A percentile compares a stretch with the other conserved stretches of the same genome.
phyloP scores from a whole-genome alignment of 306 rosid genomes.

The Phaseolus lunatus region DNA sequence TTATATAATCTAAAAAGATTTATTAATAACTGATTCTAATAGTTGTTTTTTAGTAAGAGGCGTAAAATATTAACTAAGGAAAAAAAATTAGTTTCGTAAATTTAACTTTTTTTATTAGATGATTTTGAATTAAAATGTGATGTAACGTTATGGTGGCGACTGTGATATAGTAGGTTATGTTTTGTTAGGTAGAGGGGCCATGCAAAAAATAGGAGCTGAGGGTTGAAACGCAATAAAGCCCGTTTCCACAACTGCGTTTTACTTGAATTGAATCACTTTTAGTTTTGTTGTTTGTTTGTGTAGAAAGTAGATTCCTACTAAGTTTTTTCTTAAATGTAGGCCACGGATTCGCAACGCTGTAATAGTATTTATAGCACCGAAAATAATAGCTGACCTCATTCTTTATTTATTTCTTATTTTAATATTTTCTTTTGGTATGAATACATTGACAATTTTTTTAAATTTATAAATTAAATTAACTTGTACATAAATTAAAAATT shows the following conservation, averaged over 20 bases:
- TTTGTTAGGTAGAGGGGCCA: not conserved
- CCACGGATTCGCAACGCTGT: not conserved
- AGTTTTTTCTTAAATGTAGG: not conserved
- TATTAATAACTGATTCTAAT: too few relatives aligned
- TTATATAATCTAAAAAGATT: too few relatives aligned
- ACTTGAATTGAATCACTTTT: not conserved
- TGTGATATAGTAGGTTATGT: not conserved
- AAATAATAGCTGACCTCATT: not conserved
- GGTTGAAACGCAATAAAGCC: not conserved
- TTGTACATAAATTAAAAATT: too few relatives aligned
- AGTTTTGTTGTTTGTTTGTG: not conserved
- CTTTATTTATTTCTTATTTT: not conserved
- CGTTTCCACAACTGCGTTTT: not conserved
- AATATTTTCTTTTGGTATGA: too few relatives aligned
- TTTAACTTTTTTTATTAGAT: too few relatives aligned
- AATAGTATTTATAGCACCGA: constrained; percentile 3
- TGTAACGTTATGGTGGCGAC: not conserved
- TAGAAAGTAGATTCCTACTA: not conserved
- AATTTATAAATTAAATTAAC: too few relatives aligned
- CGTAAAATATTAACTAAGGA: too few relatives aligned
- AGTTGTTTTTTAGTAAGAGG: too few relatives aligned
- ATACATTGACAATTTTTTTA: too few relatives aligned
- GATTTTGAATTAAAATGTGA: not conserved
- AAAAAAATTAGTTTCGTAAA: too few relatives aligned
- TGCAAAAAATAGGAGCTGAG: constrained; percentile 1